Conservation (phyloP, 139 green algal genomes). For the Closterium sp. region DNA sequence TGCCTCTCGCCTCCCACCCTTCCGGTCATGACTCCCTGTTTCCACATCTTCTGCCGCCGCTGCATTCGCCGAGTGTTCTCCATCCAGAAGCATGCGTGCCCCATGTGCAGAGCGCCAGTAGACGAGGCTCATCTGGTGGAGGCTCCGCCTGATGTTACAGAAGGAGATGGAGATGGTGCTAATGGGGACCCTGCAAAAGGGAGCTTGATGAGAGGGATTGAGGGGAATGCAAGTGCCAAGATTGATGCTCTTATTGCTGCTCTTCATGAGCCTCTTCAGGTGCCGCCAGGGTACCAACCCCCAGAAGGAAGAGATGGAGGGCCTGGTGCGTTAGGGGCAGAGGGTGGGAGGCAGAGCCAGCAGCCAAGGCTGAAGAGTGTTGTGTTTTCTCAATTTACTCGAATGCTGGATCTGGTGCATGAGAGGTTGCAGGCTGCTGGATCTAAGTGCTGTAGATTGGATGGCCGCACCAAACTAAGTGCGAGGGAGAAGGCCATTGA, state of each 20-base stretch:
- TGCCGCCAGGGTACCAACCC: not conserved
- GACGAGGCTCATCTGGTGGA: conserved; percentile 11
- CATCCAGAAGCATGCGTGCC: conserved; percentile 55
- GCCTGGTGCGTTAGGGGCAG: not conserved
- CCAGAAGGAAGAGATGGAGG: not conserved
- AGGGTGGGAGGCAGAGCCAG: not conserved
- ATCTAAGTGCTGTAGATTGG: not conserved
- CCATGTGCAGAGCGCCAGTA: conserved; percentile 54
- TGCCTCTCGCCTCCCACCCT: not conserved
- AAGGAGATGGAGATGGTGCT: not conserved
- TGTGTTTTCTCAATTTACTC: not conserved
- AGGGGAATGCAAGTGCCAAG: not conserved
- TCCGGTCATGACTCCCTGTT: conserved; percentile 56
- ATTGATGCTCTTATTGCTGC: not conserved
- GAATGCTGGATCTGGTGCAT: not conserved
- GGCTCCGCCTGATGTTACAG: conserved; percentile 3
- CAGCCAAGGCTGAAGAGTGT: not conserved
- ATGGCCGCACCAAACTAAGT: not conserved
- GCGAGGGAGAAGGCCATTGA: not conserved
- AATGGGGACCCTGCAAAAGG: not conserved
- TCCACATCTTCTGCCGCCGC: conserved; percentile 74
- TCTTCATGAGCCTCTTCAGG: not conserved
- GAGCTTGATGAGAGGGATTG: not conserved
- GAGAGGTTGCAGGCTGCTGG: not conserved
- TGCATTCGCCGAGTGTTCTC: conserved; percentile 42